phyloP scores from a whole-genome alignment of 169 alveolate genomes.

The Eimeria falciformis region DNA sequence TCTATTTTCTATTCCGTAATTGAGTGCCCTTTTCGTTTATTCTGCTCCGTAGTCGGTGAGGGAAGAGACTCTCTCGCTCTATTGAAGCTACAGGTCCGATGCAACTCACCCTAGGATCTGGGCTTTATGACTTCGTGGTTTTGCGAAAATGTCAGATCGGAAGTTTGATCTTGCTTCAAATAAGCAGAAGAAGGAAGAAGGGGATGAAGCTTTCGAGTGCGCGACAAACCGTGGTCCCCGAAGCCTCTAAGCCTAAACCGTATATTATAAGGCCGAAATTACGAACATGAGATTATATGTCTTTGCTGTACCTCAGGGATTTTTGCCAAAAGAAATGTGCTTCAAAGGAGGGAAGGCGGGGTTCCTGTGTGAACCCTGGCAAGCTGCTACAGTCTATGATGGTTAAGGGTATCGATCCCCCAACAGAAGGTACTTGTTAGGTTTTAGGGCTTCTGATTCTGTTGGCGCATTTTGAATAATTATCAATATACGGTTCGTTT shows the following conservation, averaged over 20 bases:
- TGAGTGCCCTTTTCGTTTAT: too few relatives aligned
- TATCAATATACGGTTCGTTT: not conserved
- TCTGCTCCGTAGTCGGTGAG: too few relatives aligned
- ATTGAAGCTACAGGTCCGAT: too few relatives aligned
- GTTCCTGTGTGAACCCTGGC: not conserved
- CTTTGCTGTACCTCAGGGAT: slow-evolving; percentile 32
- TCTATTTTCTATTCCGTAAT: too few relatives aligned
- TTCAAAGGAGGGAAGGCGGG: slow-evolving; percentile 67
- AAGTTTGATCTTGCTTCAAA: slow-evolving; percentile 27
- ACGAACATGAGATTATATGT: not conserved
- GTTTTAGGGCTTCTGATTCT: not conserved
- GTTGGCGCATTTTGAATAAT: not conserved
- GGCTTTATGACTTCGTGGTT: too few relatives aligned
- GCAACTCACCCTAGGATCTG: too few relatives aligned
- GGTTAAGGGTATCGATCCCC: slow-evolving; percentile 32
- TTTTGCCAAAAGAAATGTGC: slow-evolving; percentile 15
- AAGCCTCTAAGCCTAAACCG: not conserved
- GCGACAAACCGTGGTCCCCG: not conserved
- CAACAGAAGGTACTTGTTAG: slow-evolving; percentile 48
- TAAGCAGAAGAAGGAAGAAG: slow-evolving; percentile 47
- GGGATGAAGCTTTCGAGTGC: slow-evolving; percentile 27
- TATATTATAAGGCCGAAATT: too few relatives aligned
- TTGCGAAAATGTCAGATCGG: slow-evolving; percentile 39
- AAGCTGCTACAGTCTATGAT: slow-evolving; percentile 10
- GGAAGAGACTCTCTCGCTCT: too few relatives aligned